Conservation (phyloP, 306 rosid genomes). For the Benincasa hispida region DNA sequence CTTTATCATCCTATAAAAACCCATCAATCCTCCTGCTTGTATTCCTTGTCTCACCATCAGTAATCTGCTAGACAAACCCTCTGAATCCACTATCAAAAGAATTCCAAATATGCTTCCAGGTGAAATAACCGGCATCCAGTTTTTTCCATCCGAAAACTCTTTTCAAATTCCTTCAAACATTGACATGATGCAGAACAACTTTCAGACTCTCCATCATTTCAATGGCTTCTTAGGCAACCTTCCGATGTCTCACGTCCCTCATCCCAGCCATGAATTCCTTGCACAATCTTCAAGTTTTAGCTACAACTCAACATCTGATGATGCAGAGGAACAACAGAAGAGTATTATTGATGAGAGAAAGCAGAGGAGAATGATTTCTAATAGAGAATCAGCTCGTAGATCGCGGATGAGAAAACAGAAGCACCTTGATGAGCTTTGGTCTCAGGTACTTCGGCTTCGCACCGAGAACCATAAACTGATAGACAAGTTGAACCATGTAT, state of each 20-base stretch:
- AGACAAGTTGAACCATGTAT: slow-evolving; percentile 51
- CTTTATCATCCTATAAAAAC: slow-evolving; percentile 13
- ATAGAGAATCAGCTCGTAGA: slow-evolving; percentile 84
- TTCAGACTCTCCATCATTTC: slow-evolving; percentile 33
- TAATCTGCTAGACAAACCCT: not conserved
- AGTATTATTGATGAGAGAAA: slow-evolving; percentile 63
- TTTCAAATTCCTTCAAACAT: slow-evolving; percentile 13
- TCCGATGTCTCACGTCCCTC: slow-evolving; percentile 23
- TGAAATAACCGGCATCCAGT: slow-evolving; percentile 38
- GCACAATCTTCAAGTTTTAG: slow-evolving; percentile 38
- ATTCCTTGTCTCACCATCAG: not conserved
- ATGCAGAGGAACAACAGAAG: slow-evolving; percentile 62
- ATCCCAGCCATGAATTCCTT: slow-evolving; percentile 22
- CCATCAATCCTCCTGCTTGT: not conserved
- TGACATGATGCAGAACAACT: slow-evolving; percentile 24
- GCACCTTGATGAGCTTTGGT: slow-evolving; percentile 92
- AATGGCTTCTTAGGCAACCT: slow-evolving; percentile 11
- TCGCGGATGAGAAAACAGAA: slow-evolving; percentile 87
- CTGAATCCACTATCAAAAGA: not conserved
- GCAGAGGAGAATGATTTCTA: slow-evolving; percentile 80
- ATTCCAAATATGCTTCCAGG: slow-evolving; percentile 41
- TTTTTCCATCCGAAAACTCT: slow-evolving; percentile 37
- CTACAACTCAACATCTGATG: slow-evolving; percentile 74
- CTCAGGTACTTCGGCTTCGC: slow-evolving; percentile 81
- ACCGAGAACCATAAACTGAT: slow-evolving; percentile 64